Evolutionary conservation across 257 asterid genomes (phyloP), one percentile per base, ranked within the genome.

Genomic region (Solanum neorickii): DNA sequence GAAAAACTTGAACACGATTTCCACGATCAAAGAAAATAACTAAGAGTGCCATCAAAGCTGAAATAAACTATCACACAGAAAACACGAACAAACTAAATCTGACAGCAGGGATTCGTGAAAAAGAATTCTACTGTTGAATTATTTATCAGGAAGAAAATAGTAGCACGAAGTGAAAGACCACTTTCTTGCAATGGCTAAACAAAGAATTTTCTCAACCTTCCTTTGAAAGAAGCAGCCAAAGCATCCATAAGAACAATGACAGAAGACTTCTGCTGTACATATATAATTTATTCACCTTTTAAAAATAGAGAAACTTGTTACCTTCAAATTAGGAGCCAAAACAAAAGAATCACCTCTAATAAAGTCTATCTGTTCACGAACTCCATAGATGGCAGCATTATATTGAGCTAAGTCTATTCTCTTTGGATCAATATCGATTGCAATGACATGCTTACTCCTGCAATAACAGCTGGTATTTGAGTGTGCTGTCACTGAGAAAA

Each of bases 331-430:
- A 82, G 96, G 92, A 47, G 95, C 99, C 93, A 96, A 91, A 87
- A 92, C 89, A 83, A 95, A 89, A 73, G 94, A 94, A 88, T 97
- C 98, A 1, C 98, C 99, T 82, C 83, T 89, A n/a, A 96, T 85
- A 92, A 97, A 97, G 89, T 97, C 99, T 87, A 97, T 93, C 83
- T 86, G 87, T 85, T 93, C 96, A 77, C 89, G 80, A 83, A 96
- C 99, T 87, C 94, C 99, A 87, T 97, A 97, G 60, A 97, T 88
- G 49, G 94, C 89, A n/a, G 99, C 98, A 92, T 95, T 97, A 86
- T 93, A 95, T 52, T 88, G 91, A 70, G 99, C 99, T 87, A 89
- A 94, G 68, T 92, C 94, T 83, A 97, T 91, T 91, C 93, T 97
- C 56, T 88, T 91, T 46, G 99, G 96, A 91, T 97, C 98, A 21